A percentile compares a stretch with the other conserved stretches of the same genome.
phyloP scores from a whole-genome alignment of 2,329 filamentous ascomycete genomes.

The Diaporthe capsici region DNA sequence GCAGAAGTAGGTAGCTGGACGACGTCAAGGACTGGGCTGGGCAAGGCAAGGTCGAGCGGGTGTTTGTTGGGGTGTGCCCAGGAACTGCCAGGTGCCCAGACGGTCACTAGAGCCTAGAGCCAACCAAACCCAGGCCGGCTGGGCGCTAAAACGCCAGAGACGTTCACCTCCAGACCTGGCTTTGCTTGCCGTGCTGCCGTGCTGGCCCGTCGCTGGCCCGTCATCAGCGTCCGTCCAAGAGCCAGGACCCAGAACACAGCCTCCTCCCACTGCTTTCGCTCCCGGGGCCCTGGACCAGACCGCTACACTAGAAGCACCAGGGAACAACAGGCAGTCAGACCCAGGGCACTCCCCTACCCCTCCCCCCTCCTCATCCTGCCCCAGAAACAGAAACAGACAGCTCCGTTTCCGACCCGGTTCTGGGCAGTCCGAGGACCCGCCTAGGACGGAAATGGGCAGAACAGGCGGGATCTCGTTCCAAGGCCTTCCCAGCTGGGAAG shows the following conservation, averaged over 20 bases:
- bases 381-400: conserved; percentile 29
- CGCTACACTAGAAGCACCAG: conserved; percentile 10
- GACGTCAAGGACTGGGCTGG: conserved; percentile 23
- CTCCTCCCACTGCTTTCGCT: background rate
- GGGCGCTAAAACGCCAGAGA: conserved; percentile 20
- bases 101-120: conserved; percentile 8
- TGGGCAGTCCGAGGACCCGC: conserved; percentile 25
- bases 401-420: conserved; percentile 12
- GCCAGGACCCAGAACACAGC: conserved; percentile 7
- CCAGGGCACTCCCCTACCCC: background rate
- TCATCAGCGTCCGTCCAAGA: conserved; percentile 1
- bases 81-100: conserved; percentile 17
- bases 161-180: background rate
- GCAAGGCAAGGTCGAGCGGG: background rate
- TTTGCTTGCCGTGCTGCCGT: conserved; percentile 13
- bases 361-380: conserved; percentile 3
- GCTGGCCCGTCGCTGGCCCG: background rate
- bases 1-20: conserved; percentile 10
- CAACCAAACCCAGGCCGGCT: background rate
- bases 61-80: conserved; percentile 21
- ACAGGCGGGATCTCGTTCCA: conserved; percentile 10
- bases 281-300: conserved; percentile 13
- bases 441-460: conserved; percentile 19
- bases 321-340: background rate
- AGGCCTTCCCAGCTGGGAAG: conserved; percentile 27